These are phyloP conservation scores for Gonapodya prolifera DNA, from an alignment of 192 early-diverging fungal genomes.

Conservation along the genomic window DNA sequence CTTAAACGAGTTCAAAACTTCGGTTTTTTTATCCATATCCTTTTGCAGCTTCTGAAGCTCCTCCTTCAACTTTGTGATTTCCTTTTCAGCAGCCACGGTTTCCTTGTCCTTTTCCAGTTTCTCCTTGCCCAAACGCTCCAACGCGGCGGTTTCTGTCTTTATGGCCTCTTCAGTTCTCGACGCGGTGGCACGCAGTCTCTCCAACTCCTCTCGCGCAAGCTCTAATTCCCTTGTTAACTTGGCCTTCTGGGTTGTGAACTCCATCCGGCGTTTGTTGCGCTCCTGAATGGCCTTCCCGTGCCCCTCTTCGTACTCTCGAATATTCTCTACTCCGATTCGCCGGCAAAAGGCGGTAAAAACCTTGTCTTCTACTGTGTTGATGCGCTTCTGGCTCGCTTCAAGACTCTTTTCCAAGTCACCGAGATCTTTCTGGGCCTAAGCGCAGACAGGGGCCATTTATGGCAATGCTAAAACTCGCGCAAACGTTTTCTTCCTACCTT, in stretches of 20 bases:
- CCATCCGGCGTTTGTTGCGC: slow-evolving; percentile 53
- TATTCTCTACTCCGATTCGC: slow-evolving; percentile 52
- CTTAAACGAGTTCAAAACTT: neutral
- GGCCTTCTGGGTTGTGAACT: slow-evolving; percentile 64
- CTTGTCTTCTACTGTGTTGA: slow-evolving; percentile 41
- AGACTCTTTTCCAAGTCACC: slow-evolving; percentile 26
- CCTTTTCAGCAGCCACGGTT: slow-evolving; percentile 15
- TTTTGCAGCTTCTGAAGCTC: slow-evolving; percentile 40
- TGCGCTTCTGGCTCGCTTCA: slow-evolving; percentile 16
- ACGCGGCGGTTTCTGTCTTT: slow-evolving; percentile 18
- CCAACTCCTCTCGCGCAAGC: slow-evolving; percentile 63
- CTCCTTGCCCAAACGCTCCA: slow-evolving; percentile 31
- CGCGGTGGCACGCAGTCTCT: slow-evolving; percentile 47
- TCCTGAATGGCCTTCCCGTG: slow-evolving; percentile 59
- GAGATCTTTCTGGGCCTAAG: slow-evolving; percentile 23
- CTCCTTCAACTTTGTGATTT: slow-evolving; percentile 42
- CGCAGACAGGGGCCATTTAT: neutral
- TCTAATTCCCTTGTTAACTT: slow-evolving; percentile 64
- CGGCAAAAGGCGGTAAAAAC: slow-evolving; percentile 75
- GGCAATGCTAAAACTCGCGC: neutral
- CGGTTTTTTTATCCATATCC: slow-evolving; percentile 46
- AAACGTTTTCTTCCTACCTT: slow-evolving; percentile 8
- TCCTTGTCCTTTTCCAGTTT: slow-evolving; percentile 37
- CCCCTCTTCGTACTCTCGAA: slow-evolving; percentile 78
- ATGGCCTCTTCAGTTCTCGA: slow-evolving; percentile 37